Evolutionary conservation across 345 rosid species (phyloP).

Genomic region (Litchi chinensis): DNA sequence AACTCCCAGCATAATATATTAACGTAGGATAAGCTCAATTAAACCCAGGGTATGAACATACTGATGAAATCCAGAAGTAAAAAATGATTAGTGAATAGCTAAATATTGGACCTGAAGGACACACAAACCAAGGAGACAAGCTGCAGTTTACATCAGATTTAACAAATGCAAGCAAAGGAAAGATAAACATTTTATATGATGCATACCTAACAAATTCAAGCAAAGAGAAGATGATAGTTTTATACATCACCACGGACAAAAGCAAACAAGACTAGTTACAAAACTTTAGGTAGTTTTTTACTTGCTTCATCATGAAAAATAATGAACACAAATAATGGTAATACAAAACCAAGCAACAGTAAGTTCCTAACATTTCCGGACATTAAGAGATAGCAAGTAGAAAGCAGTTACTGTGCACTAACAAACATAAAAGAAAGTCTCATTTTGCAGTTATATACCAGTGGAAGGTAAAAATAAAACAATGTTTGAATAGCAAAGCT

Average conservation of each 20-base stretch:
- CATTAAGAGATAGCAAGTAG: neutral
- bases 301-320: neutral
- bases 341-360: neutral
- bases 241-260: neutral
- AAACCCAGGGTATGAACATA: neutral
- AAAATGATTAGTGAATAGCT: neutral
- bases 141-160: neutral
- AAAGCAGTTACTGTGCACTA: neutral
- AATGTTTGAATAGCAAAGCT: neutral
- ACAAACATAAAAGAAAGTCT: neutral
- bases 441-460: neutral
- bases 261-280: slow-evolving; percentile 1
- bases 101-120: neutral
- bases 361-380: neutral
- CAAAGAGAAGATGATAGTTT: neutral
- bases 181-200: neutral
- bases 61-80: neutral
- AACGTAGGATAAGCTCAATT: neutral
- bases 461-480: neutral
- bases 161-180: neutral
- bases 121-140: neutral
- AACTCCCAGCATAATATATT: neutral
- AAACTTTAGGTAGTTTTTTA: neutral
- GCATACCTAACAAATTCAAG: neutral
- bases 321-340: neutral